Conservation (phyloP, 345 rosid species). For the Sonneratia caseolaris region DNA sequence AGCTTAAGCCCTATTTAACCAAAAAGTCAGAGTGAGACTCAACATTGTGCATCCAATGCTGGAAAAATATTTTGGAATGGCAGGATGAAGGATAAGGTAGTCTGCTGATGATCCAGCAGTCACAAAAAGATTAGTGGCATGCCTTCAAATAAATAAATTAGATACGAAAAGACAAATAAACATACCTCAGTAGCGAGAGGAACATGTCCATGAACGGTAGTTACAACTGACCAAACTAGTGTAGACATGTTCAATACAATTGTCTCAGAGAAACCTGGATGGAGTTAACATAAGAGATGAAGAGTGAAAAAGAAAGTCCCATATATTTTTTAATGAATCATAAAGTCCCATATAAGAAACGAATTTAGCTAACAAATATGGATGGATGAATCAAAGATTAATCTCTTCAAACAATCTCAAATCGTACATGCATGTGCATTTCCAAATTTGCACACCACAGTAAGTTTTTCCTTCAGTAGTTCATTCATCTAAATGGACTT, state of each 20-base stretch:
- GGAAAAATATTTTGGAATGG: background rate
- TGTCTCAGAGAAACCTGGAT: slow-evolving; percentile 84
- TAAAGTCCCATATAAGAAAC: background rate
- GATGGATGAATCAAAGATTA: background rate
- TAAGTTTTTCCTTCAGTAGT: background rate
- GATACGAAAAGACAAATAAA: background rate
- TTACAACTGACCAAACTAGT: slow-evolving; percentile 80
- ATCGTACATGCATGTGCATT: background rate
- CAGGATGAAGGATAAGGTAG: background rate
- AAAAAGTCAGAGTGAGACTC: slow-evolving; percentile 7
- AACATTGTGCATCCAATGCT: background rate
- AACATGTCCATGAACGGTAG: slow-evolving; percentile 80
- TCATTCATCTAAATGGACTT: background rate
- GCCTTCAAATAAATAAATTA: background rate
- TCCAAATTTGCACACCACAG: background rate
- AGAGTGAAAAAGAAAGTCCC: background rate
- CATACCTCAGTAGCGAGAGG: slow-evolving; percentile 92
- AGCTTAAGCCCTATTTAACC: slow-evolving; percentile 66
- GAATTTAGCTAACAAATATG: background rate
- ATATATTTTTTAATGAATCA: too few relatives aligned
- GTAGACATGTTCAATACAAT: slow-evolving; percentile 95
- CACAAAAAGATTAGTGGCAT: background rate
- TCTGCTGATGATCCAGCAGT: background rate
- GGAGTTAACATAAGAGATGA: slow-evolving; percentile 15
- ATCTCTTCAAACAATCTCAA: background rate